Base-by-base conservation (phyloP, 768 basidiomycete genomes). In the Tephrocybe sp. region DNA sequence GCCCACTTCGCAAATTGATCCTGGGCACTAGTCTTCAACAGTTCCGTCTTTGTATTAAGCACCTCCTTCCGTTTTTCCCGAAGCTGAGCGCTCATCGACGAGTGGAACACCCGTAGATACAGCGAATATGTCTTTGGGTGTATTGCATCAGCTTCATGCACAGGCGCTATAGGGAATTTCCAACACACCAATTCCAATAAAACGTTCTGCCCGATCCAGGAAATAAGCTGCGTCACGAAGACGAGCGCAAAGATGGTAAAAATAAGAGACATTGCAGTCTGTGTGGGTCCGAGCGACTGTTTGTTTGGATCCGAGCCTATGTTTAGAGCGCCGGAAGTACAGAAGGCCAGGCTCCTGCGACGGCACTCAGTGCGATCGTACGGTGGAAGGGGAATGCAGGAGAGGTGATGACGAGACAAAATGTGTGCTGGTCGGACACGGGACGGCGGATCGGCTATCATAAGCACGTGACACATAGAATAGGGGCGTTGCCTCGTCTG, bases 1-100 rank as follows among this genome's bases (percentile, higher is more conserved):
- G 96, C 96, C 96, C 97, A 98, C 71, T 93, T 98, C 16, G 94
- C 92, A 65, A 99, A 99, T 63, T 98, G 91, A 63, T 98, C 95
- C 65, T 98, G 97, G 14, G 93, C 89, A 60, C 90, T 93, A 31
- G 94, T 98, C 64, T 84, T 84, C 55, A 87, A 67, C 3, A 98
- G 82, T 64, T 98, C 92, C 20, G 87, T 77, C 70, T 95, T 95
- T 33, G 83, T 86, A 23, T 71, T 66, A 39, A 98, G 75, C 26
- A 98, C 81, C 49, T 94, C 85, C 7, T 79, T 71, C 69, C 96
- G 93, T 59, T 98, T 83, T 53, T 75, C 68, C 19, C 78, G 75
- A 62, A 95, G 90, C 52, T 79, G 73, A 39, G 76, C 60, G 12
- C 78, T 73, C 26, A 78, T 69, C 8, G 76, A 69, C 7, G 79